These are phyloP conservation scores for Verticillium dahliae DNA, from an alignment of 2,329 filamentous ascomycete species.

Conservation along the genomic window DNA sequence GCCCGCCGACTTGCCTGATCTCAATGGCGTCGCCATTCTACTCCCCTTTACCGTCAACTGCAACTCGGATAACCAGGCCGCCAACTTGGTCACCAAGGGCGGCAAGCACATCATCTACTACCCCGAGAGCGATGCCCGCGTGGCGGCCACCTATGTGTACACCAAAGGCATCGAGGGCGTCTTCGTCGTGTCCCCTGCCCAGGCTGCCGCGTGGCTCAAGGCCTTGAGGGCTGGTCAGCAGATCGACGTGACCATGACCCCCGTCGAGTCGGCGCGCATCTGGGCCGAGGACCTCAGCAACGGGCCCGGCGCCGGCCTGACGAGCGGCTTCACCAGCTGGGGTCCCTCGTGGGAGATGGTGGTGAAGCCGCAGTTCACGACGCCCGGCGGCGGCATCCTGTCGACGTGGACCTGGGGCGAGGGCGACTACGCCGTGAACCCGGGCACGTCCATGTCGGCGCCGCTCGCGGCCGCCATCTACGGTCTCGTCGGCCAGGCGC, in stretches of 20 bases:
- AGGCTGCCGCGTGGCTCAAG: constrained; percentile 17
- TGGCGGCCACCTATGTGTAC: background rate
- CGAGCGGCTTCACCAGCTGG: constrained; percentile 33
- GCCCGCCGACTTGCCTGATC: constrained; percentile 20
- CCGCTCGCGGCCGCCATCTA: constrained; percentile 36
- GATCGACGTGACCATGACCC: constrained; percentile 14
- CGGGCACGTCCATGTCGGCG: constrained; percentile 48
- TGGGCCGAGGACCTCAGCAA: constrained; percentile 11
- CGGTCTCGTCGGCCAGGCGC: constrained; percentile 22
- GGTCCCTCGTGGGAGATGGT: constrained; percentile 39
- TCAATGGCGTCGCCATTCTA: constrained; percentile 32
- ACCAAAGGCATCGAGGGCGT: constrained; percentile 8
- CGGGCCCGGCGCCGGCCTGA: constrained; percentile 23
- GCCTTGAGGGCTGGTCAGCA: constrained; percentile 13
- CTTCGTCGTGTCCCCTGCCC: constrained; percentile 11
- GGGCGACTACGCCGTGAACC: constrained; percentile 39
- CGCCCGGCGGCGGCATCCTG: constrained; percentile 43
- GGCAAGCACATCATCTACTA: constrained; percentile 35
- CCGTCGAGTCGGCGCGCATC: constrained; percentile 5
- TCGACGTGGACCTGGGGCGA: constrained; percentile 39
- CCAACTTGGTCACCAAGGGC: constrained; percentile 31
- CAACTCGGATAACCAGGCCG: constrained; percentile 25
- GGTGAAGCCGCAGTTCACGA: constrained; percentile 39
- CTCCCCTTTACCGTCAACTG: constrained; percentile 17
- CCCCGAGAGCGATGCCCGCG: constrained; percentile 5